Conservation (phyloP, 1,284 basidiomycete genomes). For the Rhodotorula sp. region DNA sequence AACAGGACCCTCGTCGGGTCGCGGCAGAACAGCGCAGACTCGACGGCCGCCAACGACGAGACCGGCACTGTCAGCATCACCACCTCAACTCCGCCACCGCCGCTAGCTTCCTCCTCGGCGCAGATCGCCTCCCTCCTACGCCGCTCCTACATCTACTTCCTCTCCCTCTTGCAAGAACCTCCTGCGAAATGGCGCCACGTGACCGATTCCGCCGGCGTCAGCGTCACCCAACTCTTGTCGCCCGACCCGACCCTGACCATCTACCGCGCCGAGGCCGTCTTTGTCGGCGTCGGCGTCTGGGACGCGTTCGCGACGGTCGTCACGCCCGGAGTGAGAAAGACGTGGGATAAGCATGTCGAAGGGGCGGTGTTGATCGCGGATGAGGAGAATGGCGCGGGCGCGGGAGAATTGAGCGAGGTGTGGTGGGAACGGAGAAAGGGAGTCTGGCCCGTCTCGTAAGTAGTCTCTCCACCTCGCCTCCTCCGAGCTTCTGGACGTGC, state of each 20-base stretch:
- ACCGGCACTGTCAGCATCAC: background rate
- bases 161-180: conserved; percentile 92
- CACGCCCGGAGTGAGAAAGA: conserved; percentile 72
- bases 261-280: conserved; percentile 93
- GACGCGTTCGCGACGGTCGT: conserved; percentile 87
- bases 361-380: conserved; percentile 82
- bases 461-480: no score
- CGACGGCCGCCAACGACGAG: conserved; percentile 52
- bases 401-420: conserved; percentile 66
- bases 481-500: conserved; percentile 48
- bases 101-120: background rate
- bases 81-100: background rate
- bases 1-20: no score
- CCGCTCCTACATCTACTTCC: conserved; percentile 97
- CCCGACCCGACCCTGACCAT: conserved; percentile 97
- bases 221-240: conserved; percentile 88
- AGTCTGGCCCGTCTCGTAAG: conserved; percentile 82
- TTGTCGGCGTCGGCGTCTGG: conserved; percentile 94
- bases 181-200: conserved; percentile 94
- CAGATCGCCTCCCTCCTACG: conserved; percentile 73
- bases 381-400: conserved; percentile 82
- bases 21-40: no score
- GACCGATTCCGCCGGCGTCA: conserved; percentile 81
- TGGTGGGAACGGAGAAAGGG: conserved; percentile 88
- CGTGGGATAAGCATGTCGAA: conserved; percentile 90